Conservation (phyloP, 2,329 filamentous ascomycete species). For the Leptosphaerulina australis region DNA sequence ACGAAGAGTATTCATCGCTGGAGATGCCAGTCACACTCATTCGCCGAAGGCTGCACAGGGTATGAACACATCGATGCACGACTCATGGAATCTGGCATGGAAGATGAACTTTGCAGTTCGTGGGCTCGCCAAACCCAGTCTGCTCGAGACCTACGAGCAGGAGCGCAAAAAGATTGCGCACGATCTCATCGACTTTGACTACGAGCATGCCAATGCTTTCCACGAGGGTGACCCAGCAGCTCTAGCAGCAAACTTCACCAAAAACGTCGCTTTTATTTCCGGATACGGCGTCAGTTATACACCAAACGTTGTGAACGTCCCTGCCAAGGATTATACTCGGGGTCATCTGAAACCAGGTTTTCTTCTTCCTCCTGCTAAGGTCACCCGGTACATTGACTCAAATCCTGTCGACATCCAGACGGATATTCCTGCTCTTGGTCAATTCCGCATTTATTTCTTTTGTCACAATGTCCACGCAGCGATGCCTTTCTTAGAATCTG, state of each 20-base stretch:
- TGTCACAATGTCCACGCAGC: conserved; percentile 64
- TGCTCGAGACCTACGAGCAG: conserved; percentile 50
- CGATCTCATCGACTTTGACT: conserved; percentile 54
- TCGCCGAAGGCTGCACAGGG: conserved; percentile 53
- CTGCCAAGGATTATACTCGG: conserved; percentile 59
- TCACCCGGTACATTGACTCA: conserved; percentile 75
- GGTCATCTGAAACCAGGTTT: conserved; percentile 50
- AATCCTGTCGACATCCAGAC: conserved; percentile 79
- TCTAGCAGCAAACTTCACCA: conserved; percentile 71
- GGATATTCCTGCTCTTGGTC: conserved; percentile 76
- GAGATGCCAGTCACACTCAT: conserved; percentile 54
- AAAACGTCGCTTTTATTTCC: conserved; percentile 75
- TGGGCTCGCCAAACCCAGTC: conserved; percentile 45
- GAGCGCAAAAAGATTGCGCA: conserved; percentile 53
- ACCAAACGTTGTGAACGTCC: conserved; percentile 66
- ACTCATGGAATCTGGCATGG: conserved; percentile 54
- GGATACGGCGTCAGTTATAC: conserved; percentile 73
- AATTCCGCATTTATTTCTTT: conserved; percentile 77
- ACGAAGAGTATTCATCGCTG: conserved; percentile 55
- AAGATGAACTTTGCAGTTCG: conserved; percentile 52
- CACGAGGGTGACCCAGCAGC: conserved; percentile 67
- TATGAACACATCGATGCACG: conserved; percentile 55
- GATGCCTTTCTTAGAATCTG: conserved; percentile 63
- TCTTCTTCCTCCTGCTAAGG: conserved; percentile 69
- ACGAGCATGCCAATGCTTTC: conserved; percentile 58